A percentile compares a stretch with the other conserved stretches of the same genome.
phyloP scores from a whole-genome alignment of 169 alveolate genomes.

The Babesia caballi region DNA sequence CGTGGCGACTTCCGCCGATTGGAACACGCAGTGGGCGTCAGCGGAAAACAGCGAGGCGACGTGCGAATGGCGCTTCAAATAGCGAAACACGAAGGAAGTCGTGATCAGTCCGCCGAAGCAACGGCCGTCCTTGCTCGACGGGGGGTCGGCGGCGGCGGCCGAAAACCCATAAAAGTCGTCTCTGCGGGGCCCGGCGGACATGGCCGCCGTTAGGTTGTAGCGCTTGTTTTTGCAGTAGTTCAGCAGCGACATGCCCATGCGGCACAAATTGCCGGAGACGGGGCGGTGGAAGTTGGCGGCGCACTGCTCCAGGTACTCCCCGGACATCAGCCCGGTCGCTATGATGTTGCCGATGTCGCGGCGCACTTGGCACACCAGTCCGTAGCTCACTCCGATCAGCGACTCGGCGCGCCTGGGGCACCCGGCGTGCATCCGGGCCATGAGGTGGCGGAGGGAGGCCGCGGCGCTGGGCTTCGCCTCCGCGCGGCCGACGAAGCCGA shows the following conservation, averaged over 20 bases:
- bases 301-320: constrained; percentile 24
- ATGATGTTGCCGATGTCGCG: constrained; percentile 52
- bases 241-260: constrained; percentile 15
- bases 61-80: neutral
- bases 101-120: neutral
- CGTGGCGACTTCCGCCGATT: neutral
- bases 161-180: neutral
- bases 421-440: constrained; percentile 14
- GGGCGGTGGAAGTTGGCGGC: neutral
- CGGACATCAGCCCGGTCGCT: constrained; percentile 15
- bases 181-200: neutral
- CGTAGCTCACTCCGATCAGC: constrained; percentile 18
- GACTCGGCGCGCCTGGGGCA: constrained; percentile 19
- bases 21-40: neutral
- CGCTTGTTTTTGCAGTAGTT: constrained; percentile 19
- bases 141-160: neutral
- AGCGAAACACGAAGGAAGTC: neutral
- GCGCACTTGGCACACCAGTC: constrained; percentile 2
- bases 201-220: neutral
- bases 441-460: neutral
- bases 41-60: neutral
- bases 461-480: neutral
- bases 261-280: neutral
- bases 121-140: neutral
- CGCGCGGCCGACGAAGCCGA: neutral